Base-by-base conservation (phyloP, 768 basidiomycete genomes). In the Trametes punicea region DNA sequence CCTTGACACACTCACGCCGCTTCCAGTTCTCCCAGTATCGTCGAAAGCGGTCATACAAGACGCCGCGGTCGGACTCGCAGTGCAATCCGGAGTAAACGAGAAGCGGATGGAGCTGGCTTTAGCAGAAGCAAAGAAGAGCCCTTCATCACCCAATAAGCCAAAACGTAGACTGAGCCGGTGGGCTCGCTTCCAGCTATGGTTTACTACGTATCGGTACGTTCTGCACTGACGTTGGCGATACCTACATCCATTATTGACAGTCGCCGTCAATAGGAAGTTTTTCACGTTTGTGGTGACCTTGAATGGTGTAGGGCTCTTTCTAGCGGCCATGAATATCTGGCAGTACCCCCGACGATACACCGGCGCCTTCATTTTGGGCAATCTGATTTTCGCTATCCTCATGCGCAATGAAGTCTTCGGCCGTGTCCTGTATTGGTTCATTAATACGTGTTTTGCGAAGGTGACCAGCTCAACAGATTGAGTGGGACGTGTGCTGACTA, bases 331-430 rank as follows among this genome's bases (percentile, higher is more conserved):
- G 16, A 65, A 65, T 21, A 49, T 63, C 29, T 76, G 74, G 71
- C 38, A 59, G 27, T 76, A 77, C 55, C 71, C 75, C 21, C 62
- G 68, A 39, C 55, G 62, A 27, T 71, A 74, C 61, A 67, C 70
- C 34, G 73, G 70, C 42, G 74, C 74, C 30, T 62, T 76, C 57
- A 63, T 72, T 46, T 65, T 77, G 10, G 75, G 75, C 20, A 76
- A 77, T 59, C 66, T 77, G n/a, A 55, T 68, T 11, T 63, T 67
- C 23, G 75, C 74, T 20, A 71, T 77, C 57, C 68, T 77, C 46
- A 70, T 76, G 64, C 73, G 75, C 6, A 76, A 76, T 57, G 75
- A 77, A 55, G 62, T 76, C 25, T 76, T 77, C 48, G 67, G 72
- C 4, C 74, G 75, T 2, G 18, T 69, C 11, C 60, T 76, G 8